Conservation (phyloP, 2,329 filamentous ascomycete species). For the Fusarium buxicola region DNA sequence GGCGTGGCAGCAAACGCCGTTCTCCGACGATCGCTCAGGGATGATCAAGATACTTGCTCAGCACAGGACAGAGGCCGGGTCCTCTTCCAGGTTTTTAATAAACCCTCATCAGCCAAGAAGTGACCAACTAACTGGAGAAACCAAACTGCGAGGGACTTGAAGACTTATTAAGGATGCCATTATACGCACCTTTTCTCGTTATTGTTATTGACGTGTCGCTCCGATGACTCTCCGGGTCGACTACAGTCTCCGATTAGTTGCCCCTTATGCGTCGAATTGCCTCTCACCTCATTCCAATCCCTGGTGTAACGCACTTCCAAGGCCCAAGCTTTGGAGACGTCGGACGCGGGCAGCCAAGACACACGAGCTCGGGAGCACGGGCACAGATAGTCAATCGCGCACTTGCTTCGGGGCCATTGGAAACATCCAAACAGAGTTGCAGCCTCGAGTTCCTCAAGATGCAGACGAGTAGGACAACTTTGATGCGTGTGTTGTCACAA, state of each 20-base stretch:
- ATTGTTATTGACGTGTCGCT: slow-evolving; percentile 1
- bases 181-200: background rate
- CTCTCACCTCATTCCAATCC: slow-evolving; percentile 4
- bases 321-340: slow-evolving; percentile 18
- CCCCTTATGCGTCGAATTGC: slow-evolving; percentile 1
- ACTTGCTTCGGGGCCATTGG: background rate
- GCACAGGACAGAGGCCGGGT: slow-evolving; percentile 5
- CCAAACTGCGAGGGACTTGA: background rate
- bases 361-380: slow-evolving; percentile 13
- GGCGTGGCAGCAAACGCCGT: slow-evolving; percentile 11
- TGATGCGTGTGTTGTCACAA: slow-evolving; percentile 37
- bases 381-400: slow-evolving; percentile 8
- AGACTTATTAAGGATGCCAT: background rate
- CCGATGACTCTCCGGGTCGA: background rate
- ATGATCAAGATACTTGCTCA: slow-evolving; percentile 24
- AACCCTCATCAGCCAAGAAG: background rate
- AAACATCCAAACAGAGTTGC: slow-evolving; percentile 21
- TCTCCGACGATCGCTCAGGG: slow-evolving; percentile 21
- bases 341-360: slow-evolving; percentile 7
- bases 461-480: slow-evolving; percentile 34
- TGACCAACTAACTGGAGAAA: background rate
- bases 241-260: background rate
- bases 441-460: slow-evolving; percentile 28
- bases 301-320: slow-evolving; percentile 1
- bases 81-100: slow-evolving; percentile 27